phyloP scores from a whole-genome alignment of 768 basidiomycete genomes.

The Calocybe cyanea region DNA sequence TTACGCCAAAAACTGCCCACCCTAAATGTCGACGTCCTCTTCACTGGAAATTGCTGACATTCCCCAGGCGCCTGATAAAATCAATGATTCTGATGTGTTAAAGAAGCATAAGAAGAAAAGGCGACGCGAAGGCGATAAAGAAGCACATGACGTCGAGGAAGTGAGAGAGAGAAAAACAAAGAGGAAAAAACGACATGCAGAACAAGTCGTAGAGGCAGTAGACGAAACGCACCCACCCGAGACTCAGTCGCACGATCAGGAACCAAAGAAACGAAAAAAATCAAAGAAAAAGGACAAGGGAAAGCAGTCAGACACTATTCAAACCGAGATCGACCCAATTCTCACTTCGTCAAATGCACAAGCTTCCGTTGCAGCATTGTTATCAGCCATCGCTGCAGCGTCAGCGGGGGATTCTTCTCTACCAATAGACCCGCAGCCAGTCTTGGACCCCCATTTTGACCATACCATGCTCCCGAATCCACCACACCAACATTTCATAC shows the following conservation, averaged over 20 bases:
- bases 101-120: conserved; percentile 41
- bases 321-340: conserved; percentile 19
- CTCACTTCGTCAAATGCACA: conserved; percentile 33
- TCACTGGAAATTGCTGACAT: conserved; percentile 1
- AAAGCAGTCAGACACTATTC: conserved; percentile 23
- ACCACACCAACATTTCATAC: conserved; percentile 29
- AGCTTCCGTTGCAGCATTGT: conserved; percentile 52
- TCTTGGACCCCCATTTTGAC: conserved; percentile 22
- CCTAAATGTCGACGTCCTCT: conserved; percentile 38
- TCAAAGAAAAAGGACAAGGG: conserved; percentile 30
- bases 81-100: conserved; percentile 2
- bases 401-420: conserved; percentile 38
- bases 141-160: conserved; percentile 15
- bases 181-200: conserved; percentile 29
- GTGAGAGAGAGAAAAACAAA: conserved; percentile 23
- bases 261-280: conserved; percentile 27
- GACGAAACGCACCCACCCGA: conserved; percentile 1
- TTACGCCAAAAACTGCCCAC: conserved; percentile 30
- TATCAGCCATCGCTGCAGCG: conserved; percentile 64
- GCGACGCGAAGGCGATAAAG: conserved; percentile 22
- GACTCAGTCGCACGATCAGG: background rate
- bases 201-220: conserved; percentile 3
- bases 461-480: conserved; percentile 27
- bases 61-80: conserved; percentile 5
- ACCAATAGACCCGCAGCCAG: conserved; percentile 12